Evolutionary conservation across 257 asterid species (phyloP), one percentile per base, ranked within the genome.

Genomic region (Penstemon davidsonii): DNA sequence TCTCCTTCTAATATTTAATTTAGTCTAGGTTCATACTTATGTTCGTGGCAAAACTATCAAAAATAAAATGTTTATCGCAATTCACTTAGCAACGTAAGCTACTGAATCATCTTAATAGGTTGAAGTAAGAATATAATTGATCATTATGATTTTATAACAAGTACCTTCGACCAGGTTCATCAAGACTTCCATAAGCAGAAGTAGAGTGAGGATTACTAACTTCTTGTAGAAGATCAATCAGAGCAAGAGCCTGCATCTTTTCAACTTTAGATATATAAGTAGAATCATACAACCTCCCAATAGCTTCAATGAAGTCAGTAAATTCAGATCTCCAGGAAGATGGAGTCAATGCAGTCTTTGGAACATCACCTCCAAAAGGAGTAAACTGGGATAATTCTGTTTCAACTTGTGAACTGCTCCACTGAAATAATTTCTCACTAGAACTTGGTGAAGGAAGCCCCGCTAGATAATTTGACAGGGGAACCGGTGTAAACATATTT

Each of bases 141-240:
- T 33, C 40, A n/a, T 25, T 25, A 25, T 25, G 33, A 25, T 1
- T 25, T 25, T 25, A 25, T 25, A 25, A 64, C 53, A 60, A 65
- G 33, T 83, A 88, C 99, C 96, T 90, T 80, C 91, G 82, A 74
- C 97, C 97, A 75, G 96, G 85, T 69, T 86, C 99, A 83, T 93
- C 99, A 75, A 93, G 96, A 77, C 97, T 85, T 79, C 82, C 90
- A 84, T 84, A 90, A 67, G 89, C 92, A 79, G 97, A 93, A 67
- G 75, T 70, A 54, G 83, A 73, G 43, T 80, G 76, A 13, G 86
- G 82, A 73, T 78, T 70, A 66, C 85, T 81, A 64, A 90, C 85
- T 79, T 93, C 99, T 79, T 81, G 86, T 45, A 93, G 81, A 76
- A 93, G 86, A 78, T 83, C 82, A 69, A 87, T 72, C 60, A 92